A percentile compares a stretch with the other conserved stretches of the same genome.
Evolutionary conservation across 106 monocot genomes (phyloP).

Genomic region (Chionographis japonica): DNA sequence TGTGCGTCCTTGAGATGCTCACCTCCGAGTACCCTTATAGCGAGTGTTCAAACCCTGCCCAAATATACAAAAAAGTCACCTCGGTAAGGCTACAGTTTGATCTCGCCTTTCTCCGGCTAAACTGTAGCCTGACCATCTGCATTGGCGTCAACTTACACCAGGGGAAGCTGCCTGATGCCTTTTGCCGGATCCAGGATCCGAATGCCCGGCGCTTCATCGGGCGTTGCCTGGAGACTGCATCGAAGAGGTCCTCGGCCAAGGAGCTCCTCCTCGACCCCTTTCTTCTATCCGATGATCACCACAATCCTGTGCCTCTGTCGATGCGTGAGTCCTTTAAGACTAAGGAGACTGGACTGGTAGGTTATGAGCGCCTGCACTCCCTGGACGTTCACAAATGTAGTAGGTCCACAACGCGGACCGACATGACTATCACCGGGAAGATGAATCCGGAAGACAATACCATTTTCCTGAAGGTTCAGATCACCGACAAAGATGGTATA

Average conservation of each 20-base stretch:
- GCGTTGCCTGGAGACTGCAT: conserved; percentile 53
- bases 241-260: conserved; percentile 59
- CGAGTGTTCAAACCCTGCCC: conserved; percentile 92
- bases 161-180: conserved; percentile 85
- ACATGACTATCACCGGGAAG: conserved; percentile 97
- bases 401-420: conserved; percentile 1
- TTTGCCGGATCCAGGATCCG: conserved; percentile 47
- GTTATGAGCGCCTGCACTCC: not conserved
- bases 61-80: conserved; percentile 98
- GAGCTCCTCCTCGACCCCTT: conserved; percentile 84
- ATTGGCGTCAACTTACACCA: conserved; percentile 14
- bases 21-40: conserved; percentile 87
- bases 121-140: not conserved
- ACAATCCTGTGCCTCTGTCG: not conserved
- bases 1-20: conserved; percentile 98
- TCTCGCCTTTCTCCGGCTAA: not conserved
- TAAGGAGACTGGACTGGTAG: too few relatives aligned
- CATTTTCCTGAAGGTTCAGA: conserved; percentile 90
- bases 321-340: too few relatives aligned
- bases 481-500: conserved; percentile 62
- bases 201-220: conserved; percentile 72
- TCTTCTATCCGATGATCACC: conserved; percentile 27
- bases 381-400: not conserved
- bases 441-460: conserved; percentile 77
- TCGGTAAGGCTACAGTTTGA: conserved; percentile 23